These are phyloP conservation scores for Endothia cerciana DNA, from an alignment of 2,329 filamentous ascomycete genomes.

Conservation along the genomic window DNA sequence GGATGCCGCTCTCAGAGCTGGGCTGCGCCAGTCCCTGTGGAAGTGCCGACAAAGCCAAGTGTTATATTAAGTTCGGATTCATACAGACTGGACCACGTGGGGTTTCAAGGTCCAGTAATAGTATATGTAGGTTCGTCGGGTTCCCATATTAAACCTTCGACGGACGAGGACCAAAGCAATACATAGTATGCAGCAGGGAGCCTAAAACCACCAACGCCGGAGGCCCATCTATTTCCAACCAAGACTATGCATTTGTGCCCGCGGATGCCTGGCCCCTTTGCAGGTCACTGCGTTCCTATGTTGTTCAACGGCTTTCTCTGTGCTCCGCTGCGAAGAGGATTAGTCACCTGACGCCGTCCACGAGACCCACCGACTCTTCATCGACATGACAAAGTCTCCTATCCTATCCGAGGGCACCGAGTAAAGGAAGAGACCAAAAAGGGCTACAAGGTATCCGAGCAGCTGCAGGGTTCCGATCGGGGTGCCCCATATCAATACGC, in stretches of 20 bases:
- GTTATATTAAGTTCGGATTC: too few relatives aligned
- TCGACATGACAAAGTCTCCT: constrained; percentile 9
- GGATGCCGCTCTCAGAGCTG: too few relatives aligned
- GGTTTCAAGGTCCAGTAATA: too few relatives aligned
- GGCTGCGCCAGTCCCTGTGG: too few relatives aligned
- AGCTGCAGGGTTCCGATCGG: constrained; percentile 72
- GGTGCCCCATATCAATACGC: constrained; percentile 78
- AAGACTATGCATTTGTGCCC: not conserved
- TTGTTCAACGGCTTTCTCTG: not conserved
- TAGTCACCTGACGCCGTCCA: not conserved
- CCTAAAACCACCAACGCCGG: not conserved
- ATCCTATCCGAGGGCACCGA: constrained; percentile 46
- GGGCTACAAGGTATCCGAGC: constrained; percentile 76
- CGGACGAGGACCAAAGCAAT: not conserved
- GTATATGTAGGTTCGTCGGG: too few relatives aligned
- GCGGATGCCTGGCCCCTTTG: not conserved
- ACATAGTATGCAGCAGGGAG: not conserved
- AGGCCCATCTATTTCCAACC: not conserved
- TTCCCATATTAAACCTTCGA: too few relatives aligned
- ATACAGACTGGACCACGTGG: too few relatives aligned
- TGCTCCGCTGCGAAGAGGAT: not conserved
- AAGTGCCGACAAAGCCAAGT: too few relatives aligned
- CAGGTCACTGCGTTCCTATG: not conserved
- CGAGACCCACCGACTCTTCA: constrained; percentile 3
- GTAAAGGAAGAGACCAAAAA: constrained; percentile 55